These are phyloP conservation scores for Phytophthora crassamura DNA, from an alignment of 352 stramenopile genomes.

Conservation along the genomic window DNA sequence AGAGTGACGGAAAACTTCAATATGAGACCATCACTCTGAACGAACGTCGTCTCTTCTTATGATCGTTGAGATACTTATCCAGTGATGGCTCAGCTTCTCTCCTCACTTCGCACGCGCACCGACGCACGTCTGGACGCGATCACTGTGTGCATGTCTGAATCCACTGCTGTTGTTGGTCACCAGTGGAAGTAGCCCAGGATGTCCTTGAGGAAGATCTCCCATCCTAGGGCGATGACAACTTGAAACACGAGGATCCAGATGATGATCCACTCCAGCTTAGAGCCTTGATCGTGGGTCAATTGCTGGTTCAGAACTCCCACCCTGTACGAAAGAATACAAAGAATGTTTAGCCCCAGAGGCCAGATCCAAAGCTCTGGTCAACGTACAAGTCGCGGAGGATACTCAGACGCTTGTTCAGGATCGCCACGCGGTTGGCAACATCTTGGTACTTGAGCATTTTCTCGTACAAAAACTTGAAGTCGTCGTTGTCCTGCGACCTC, in stretches of 20 bases:
- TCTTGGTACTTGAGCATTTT: conserved; percentile 93
- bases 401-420: conserved; percentile 94
- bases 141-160: too few species aligned
- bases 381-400: conserved; percentile 92
- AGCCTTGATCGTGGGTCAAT: conserved; percentile 84
- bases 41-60: too few species aligned
- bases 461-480: conserved; percentile 92
- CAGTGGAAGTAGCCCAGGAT: conserved; percentile 74
- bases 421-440: conserved; percentile 89
- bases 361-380: background rate
- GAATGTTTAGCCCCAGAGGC: background rate
- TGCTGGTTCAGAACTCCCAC: conserved; percentile 93
- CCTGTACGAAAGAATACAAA: conserved; percentile 36
- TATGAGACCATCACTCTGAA: too few species aligned
- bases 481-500: conserved; percentile 86
- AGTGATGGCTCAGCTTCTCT: too few species aligned
- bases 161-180: background rate
- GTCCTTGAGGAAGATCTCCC: conserved; percentile 87
- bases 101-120: too few species aligned
- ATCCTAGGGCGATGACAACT: conserved; percentile 85
- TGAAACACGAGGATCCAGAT: conserved; percentile 93
- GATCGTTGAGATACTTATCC: too few species aligned
- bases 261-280: conserved; percentile 94
- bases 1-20: too few species aligned
- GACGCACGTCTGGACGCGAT: too few species aligned